phyloP scores from a whole-genome alignment of 768 basidiomycete species.

The Multifurca ochricompacta region DNA sequence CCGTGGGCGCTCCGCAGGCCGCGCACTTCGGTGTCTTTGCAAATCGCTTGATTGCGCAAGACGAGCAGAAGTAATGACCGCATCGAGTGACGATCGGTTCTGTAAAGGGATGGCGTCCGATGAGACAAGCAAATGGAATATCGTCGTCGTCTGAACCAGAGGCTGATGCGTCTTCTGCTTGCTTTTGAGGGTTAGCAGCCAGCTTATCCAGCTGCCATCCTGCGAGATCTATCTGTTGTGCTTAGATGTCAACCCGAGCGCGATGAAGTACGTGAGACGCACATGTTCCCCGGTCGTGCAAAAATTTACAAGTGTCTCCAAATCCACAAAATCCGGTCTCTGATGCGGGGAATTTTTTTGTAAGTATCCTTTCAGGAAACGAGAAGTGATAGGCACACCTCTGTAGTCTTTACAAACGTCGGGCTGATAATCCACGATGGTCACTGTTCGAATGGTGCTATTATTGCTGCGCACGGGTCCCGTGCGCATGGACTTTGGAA shows the following conservation, averaged over 20 bases:
- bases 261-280: conserved; percentile 30
- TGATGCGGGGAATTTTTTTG: conserved; percentile 28
- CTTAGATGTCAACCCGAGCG: conserved; percentile 12
- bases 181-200: conserved; percentile 65
- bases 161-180: conserved; percentile 48
- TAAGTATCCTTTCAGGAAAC: not conserved
- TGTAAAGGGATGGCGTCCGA: conserved; percentile 90
- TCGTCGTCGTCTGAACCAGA: conserved; percentile 76
- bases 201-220: conserved; percentile 98
- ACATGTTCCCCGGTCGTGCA: conserved; percentile 97
- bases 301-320: conserved; percentile 97
- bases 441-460: conserved; percentile 87
- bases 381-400: conserved; percentile 45
- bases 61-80: conserved; percentile 92
- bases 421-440: conserved; percentile 95
- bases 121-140: conserved; percentile 96
- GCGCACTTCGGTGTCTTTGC: conserved; percentile 92
- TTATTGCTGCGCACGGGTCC: conserved; percentile 66
- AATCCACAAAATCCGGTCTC: conserved; percentile 99
- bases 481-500: conserved; percentile 82
- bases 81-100: conserved; percentile 95
- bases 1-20: conserved; percentile 88
- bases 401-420: conserved; percentile 99
- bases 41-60: conserved; percentile 92
- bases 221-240: conserved; percentile 59